These are phyloP conservation scores for Pterula multifida DNA, from an alignment of 1,284 basidiomycete genomes.

Conservation along the genomic window DNA sequence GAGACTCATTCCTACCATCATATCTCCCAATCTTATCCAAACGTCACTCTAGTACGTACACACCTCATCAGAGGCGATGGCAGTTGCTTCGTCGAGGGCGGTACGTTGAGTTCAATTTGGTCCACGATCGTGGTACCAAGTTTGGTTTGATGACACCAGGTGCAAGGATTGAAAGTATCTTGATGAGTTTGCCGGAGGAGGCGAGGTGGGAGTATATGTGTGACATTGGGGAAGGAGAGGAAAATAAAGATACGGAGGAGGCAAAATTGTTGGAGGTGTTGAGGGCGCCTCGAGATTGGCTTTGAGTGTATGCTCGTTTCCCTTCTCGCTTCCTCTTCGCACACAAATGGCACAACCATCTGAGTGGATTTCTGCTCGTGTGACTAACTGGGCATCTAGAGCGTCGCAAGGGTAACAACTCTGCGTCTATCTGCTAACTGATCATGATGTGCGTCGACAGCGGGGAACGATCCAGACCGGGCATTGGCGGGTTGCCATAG, in stretches of 20 bases:
- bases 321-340: too few species aligned
- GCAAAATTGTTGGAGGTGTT: slow-evolving; percentile 60
- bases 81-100: slow-evolving; percentile 81
- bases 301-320: too few species aligned
- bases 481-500: too few species aligned
- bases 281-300: slow-evolving; percentile 65
- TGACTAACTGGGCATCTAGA: too few species aligned
- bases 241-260: slow-evolving; percentile 42
- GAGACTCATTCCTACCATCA: slow-evolving; percentile 75
- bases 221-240: slow-evolving; percentile 58
- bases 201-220: slow-evolving; percentile 93
- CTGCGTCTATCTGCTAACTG: too few species aligned
- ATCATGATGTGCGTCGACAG: too few species aligned
- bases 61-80: slow-evolving; percentile 70
- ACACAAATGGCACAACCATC: too few species aligned
- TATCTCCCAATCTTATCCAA: slow-evolving; percentile 75
- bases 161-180: slow-evolving; percentile 84
- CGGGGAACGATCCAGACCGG: too few species aligned
- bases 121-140: slow-evolving; percentile 79
- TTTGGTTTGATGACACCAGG: slow-evolving; percentile 88
- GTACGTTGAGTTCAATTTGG: slow-evolving; percentile 92
- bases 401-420: too few species aligned
- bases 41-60: slow-evolving; percentile 43
- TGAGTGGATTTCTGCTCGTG: too few species aligned
- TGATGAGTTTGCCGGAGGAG: slow-evolving; percentile 86